Evolutionary conservation across 1,139 yeast species (phyloP).

Genomic region (Debaryomyces robertsiae): DNA sequence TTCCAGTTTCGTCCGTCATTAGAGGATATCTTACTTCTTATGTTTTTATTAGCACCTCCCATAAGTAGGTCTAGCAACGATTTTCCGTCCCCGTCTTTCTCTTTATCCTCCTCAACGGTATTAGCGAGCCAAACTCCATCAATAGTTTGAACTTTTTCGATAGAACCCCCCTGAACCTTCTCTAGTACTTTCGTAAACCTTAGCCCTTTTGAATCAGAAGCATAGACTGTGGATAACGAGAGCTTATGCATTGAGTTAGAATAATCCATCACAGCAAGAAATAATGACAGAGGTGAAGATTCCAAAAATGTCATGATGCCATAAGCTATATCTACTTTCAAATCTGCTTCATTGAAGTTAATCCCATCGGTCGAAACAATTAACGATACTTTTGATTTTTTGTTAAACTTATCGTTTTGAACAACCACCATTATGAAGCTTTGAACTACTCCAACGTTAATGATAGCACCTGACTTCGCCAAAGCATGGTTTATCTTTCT

Average conservation of each 20-base stretch:
- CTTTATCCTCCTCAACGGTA: slow-evolving; percentile 20
- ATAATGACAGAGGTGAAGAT: slow-evolving; percentile 58
- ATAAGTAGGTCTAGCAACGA: slow-evolving; percentile 30
- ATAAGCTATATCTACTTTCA: slow-evolving; percentile 45
- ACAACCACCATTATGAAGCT: slow-evolving; percentile 56
- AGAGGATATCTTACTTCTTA: slow-evolving; percentile 46
- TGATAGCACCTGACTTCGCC: slow-evolving; percentile 41
- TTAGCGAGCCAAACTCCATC: slow-evolving; percentile 76
- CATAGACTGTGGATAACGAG: slow-evolving; percentile 45
- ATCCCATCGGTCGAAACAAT: slow-evolving; percentile 62
- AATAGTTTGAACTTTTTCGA: slow-evolving; percentile 58
- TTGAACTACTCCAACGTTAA: slow-evolving; percentile 51
- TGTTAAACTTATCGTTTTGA: slow-evolving; percentile 49
- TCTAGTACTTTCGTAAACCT: slow-evolving; percentile 52
- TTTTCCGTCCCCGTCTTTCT: slow-evolving; percentile 21
- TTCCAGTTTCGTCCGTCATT: slow-evolving; percentile 72
- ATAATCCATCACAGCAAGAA: slow-evolving; percentile 49
- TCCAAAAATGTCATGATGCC: slow-evolving; percentile 56
- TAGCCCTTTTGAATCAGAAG: slow-evolving; percentile 67
- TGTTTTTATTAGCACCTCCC: slow-evolving; percentile 23
- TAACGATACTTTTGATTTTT: slow-evolving; percentile 45
- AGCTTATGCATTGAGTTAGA: slow-evolving; percentile 18
- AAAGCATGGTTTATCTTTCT: slow-evolving; percentile 23
- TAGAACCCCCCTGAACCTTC: slow-evolving; percentile 43
- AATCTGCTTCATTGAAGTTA: slow-evolving; percentile 52